Base-by-base conservation (phyloP, 2,329 filamentous ascomycete genomes). In the Penicillium crustosum region DNA sequence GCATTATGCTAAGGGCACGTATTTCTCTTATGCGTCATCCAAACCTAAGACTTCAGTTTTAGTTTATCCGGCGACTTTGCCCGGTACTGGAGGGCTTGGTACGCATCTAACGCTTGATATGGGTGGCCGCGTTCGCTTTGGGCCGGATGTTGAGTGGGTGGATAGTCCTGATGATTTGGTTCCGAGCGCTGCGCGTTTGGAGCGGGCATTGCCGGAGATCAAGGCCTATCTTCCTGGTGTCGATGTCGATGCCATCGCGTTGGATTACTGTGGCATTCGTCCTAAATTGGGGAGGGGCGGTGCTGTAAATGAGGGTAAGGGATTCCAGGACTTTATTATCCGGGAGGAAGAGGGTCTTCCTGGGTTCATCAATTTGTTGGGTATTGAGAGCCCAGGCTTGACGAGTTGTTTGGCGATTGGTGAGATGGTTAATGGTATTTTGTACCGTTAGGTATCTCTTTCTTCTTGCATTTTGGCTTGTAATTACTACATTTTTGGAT, bases 61-160 rank as follows among this genome's bases (percentile, higher is more conserved):
- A 23, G 81, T 99, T 50, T 99, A 97, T 70, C 94, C 94, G 0
- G 92, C 89, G 0, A 92, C 93, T 0, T 81, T 89, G 9, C 89
- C 92, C 0, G 93, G 93, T 2, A 84, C 88, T 23, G 93, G 86
- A 51, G 93, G 94, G 0, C 93, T 99, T 0, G 94, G 94, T 48
- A 97, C 94, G 0, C 94, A 99, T 75, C 80, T 99, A 19, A 99
- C 94, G 1, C 83, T 97, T 57, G 94, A 99, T 73, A 83, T 97
- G 77, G 83, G 81, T 0, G 93, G 93, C 0, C 85, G 90, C 0
- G 83, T 97, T 43, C 88, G 91, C 38, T 99, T 99, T 74, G 94
- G 94, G 0, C 94, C 94, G 0, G 94, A 99, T 70, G 89, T 97
- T 15, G 91, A 97, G 73, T 97, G 94, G 94, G 88, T 96, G 0